Percentiles rank a stretch among this genome's conserved stretches.
Conservation (phyloP, 768 basidiomycete species). For the Leccinum fibrillosum region DNA sequence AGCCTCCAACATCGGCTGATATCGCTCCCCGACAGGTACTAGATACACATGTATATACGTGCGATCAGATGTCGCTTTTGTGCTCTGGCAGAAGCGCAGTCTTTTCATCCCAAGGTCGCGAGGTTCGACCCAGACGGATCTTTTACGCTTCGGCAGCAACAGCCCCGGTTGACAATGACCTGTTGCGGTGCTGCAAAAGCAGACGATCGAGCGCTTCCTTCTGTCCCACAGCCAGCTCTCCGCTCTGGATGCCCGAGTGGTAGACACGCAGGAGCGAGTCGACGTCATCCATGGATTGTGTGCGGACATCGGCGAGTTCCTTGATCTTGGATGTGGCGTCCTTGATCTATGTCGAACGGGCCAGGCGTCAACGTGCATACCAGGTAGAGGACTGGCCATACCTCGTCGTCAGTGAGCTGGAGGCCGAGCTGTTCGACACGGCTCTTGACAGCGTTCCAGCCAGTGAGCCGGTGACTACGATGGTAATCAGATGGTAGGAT, state of each 20-base stretch:
- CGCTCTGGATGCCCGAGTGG: slow-evolving; percentile 90
- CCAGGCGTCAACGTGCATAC: slow-evolving; percentile 5
- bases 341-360: slow-evolving; percentile 62
- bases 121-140: not conserved
- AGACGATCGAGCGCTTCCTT: slow-evolving; percentile 86
- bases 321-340: slow-evolving; percentile 99
- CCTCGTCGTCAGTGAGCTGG: slow-evolving; percentile 85
- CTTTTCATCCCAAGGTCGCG: too few species aligned
- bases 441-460: slow-evolving; percentile 99
- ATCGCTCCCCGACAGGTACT: slow-evolving; percentile 7
- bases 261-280: slow-evolving; percentile 95
- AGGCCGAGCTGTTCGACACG: slow-evolving; percentile 97
- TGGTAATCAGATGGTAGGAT: slow-evolving; percentile 3
- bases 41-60: slow-evolving; percentile 9
- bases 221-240: slow-evolving; percentile 92
- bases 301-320: slow-evolving; percentile 96
- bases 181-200: slow-evolving; percentile 70
- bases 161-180: slow-evolving; percentile 7
- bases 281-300: slow-evolving; percentile 99
- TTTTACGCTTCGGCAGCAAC: slow-evolving; percentile 10
- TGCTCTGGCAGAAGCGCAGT: not conserved
- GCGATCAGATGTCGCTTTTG: slow-evolving; percentile 22
- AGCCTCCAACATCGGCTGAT: slow-evolving; percentile 2
- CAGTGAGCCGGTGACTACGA: slow-evolving; percentile 84
- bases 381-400: slow-evolving; percentile 19